Evolutionary conservation across 164 flowering plant species (phyloP), one percentile per base, ranked within the genome.

Genomic region (Vitis rotundifolia): DNA sequence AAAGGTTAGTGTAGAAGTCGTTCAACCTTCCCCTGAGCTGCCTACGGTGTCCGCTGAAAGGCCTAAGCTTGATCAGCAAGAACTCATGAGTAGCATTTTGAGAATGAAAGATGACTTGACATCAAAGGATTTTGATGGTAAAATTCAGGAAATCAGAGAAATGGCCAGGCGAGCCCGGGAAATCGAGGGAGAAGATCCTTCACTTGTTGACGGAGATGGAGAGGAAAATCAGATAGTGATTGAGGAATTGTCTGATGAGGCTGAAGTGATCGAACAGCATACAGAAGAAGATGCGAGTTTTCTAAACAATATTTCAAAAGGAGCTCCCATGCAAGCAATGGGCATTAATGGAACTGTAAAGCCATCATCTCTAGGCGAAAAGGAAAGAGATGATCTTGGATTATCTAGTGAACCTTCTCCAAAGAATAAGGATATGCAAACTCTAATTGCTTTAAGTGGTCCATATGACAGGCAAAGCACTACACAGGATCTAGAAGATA

Each of bases 61-160:
- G 78, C 99, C 99, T 68, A 77, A 67, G 66, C 79, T 92, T 60
- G 84, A 94, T 78, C 87, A 86, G 78, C 67, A 87, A 77, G 87
- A 79, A 69, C 81, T 94, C 13, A 59, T 87, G 84, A 75, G 76
- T 49, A 82, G 51, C 69, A 88, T 92, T 73, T 59, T 50, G 18
- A 75, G 80, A 61, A 85, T 83, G 1, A 70, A 48, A 66, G 68
- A 68, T 65, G 63, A 71, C 26, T 19, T 71, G 54, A 70, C 59
- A 15, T 37, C 76, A 57, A 28, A 12, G 13, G 73, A 79, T 37
- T 72, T 81, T 8, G 73, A 77, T 73, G 69, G 60, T 49, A 84
- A 82, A 78, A 79, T 93, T 70, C 73, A 77, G 71, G 90, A 89
- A 74, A 87, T 89, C 53, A 82, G 73, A 78, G 78, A 67, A 68